Evolutionary conservation across 352 stramenopile genomes (phyloP).

Genomic region (Sclerospora graminicola): DNA sequence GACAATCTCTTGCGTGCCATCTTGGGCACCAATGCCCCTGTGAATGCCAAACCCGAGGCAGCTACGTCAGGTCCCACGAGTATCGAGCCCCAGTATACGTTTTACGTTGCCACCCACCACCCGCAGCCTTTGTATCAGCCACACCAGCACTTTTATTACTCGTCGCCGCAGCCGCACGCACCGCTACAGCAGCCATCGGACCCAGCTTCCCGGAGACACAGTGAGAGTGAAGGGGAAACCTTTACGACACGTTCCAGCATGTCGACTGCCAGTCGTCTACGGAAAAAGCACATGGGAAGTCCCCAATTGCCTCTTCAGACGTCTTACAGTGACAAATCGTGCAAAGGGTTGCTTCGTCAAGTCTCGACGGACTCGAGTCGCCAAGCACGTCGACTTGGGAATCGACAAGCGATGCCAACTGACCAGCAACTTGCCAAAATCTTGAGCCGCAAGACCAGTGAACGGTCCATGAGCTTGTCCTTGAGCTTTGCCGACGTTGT

Average conservation of each 20-base stretch:
- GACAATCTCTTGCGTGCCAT: slow-evolving; percentile 74
- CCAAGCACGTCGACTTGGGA: slow-evolving; percentile 14
- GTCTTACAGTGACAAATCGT: slow-evolving; percentile 10
- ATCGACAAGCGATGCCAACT: slow-evolving; percentile 11
- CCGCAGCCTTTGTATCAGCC: slow-evolving; percentile 21
- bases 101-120: slow-evolving; percentile 17
- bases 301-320: slow-evolving; percentile 28
- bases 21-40: slow-evolving; percentile 39
- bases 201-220: slow-evolving; percentile 37
- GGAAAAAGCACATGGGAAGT: slow-evolving; percentile 27
- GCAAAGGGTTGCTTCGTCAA: slow-evolving; percentile 8
- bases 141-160: slow-evolving; percentile 14
- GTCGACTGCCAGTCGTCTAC: slow-evolving; percentile 32
- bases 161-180: slow-evolving; percentile 14
- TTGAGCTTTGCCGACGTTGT: slow-evolving; percentile 84
- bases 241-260: slow-evolving; percentile 48
- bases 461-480: slow-evolving; percentile 79
- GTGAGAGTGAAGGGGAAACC: slow-evolving; percentile 56
- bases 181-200: too few species aligned
- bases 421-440: slow-evolving; percentile 13
- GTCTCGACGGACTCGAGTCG: slow-evolving; percentile 7
- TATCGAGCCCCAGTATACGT: slow-evolving; percentile 18
- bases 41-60: slow-evolving; percentile 40
- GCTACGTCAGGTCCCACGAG: slow-evolving; percentile 11
- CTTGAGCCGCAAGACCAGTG: slow-evolving; percentile 46